Conservation (phyloP, 2,329 filamentous ascomycete genomes). For the Fusarium tanahbumbuense region DNA sequence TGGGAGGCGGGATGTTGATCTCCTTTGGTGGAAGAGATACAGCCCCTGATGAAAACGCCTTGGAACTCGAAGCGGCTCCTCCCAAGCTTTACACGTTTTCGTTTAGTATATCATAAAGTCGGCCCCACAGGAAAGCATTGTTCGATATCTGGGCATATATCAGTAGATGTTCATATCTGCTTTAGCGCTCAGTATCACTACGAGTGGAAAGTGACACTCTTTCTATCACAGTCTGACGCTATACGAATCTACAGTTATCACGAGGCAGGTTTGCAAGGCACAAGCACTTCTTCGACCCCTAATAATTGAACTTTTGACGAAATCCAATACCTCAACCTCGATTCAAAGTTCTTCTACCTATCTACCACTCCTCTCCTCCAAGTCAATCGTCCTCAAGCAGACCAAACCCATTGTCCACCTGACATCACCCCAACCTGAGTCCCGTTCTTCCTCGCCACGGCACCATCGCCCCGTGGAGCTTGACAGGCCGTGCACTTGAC, state of each 20-base stretch:
- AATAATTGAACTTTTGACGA: neutral
- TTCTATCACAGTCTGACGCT: rapidly evolving
- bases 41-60: neutral
- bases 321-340: rapidly evolving
- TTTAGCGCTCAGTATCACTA: neutral
- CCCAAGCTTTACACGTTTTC: neutral
- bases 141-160: neutral
- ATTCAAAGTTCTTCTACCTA: neutral
- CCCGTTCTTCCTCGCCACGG: too few relatives aligned
- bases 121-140: rapidly evolving
- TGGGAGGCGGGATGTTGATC: neutral
- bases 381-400: too few relatives aligned
- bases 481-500: too few relatives aligned
- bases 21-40: neutral
- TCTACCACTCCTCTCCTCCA: neutral
- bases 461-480: too few relatives aligned
- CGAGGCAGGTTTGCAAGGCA: neutral
- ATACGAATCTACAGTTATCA: neutral
- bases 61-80: neutral
- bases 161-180: rapidly evolving
- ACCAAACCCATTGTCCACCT: too few relatives aligned
- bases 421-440: too few relatives aligned
- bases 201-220: neutral
- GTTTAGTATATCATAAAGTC: rapidly evolving
- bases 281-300: too few relatives aligned